These are phyloP conservation scores for Ogataea dorogensis DNA, from an alignment of 805 yeast genomes.

Conservation along the genomic window DNA sequence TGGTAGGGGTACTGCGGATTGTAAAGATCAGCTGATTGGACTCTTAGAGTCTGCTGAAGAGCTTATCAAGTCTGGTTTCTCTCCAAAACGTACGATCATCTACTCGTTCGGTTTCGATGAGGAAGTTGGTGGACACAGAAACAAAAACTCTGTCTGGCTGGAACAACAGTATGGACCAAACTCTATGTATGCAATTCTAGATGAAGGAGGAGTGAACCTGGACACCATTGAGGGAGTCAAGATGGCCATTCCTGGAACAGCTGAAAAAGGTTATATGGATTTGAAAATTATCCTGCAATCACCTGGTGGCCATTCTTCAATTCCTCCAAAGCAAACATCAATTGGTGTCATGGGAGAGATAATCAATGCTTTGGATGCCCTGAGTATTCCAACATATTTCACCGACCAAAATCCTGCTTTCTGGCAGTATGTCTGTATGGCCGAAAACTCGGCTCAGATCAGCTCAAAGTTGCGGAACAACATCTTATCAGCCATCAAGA, in stretches of 20 bases:
- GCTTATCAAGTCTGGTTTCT: slow-evolving; percentile 33
- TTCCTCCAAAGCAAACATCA: slow-evolving; percentile 48
- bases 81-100: slow-evolving; percentile 43
- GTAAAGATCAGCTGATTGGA: slow-evolving; percentile 45
- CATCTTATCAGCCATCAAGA: slow-evolving; percentile 39
- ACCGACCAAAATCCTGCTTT: slow-evolving; percentile 45
- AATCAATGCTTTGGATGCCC: slow-evolving; percentile 38
- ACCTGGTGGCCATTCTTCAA: slow-evolving; percentile 52
- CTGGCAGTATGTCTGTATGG: slow-evolving; percentile 44
- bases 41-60: slow-evolving; percentile 35
- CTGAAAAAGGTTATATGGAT: slow-evolving; percentile 49
- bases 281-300: slow-evolving; percentile 40
- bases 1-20: slow-evolving; percentile 43
- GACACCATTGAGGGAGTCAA: slow-evolving; percentile 39
- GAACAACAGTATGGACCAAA: slow-evolving; percentile 39
- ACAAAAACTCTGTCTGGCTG: slow-evolving; percentile 36
- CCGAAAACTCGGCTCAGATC: slow-evolving; percentile 41
- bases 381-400: slow-evolving; percentile 38
- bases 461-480: slow-evolving; percentile 34
- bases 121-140: slow-evolving; percentile 42
- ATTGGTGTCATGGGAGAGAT: slow-evolving; percentile 47
- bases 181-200: slow-evolving; percentile 44
- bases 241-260: slow-evolving; percentile 45
- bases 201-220: slow-evolving; percentile 41
- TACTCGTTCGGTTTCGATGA: slow-evolving; percentile 53